Evolutionary conservation across 2,329 filamentous ascomycete species (phyloP), one percentile per base, ranked within the genome.

Genomic region (Hymenoscyphus fraxineus): DNA sequence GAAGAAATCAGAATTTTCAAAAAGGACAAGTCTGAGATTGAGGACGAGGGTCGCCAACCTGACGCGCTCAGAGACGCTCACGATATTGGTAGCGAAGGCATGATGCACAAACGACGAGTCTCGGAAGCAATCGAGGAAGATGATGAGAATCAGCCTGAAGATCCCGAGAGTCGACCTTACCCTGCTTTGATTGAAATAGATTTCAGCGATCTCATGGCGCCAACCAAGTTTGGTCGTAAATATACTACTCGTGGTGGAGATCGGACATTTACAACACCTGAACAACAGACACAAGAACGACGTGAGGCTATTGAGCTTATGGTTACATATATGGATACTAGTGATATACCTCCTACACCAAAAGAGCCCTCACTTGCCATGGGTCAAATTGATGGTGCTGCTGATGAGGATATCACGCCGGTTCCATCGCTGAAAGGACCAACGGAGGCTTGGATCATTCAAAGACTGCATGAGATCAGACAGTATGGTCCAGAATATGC

Each of bases 21-120:
- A 62, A 90, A 91, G 71, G 88, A 92, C 66, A 86, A 85, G 1
- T 83, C 84, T 1, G 47, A 35, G 35, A 35, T 35, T 10, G 90
- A 93, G 73, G 88, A 92, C 69, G 82, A 87, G 64, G 88, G 87
- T 61, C 83, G 89, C 63, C 84, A 85, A 62, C 81, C 83, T 63
- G 89, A 86, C 71, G 87, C 91, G 82, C 83, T 88, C 51, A 85
- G 86, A 59, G 89, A 93, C 75, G 88, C 88, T 3, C 84, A 84
- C 38, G 90, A 93, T 73, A 88, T 91, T 71, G 86, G 87, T 59
- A 87, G 86, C 5, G 91, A 91, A 72, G 88, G 90, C 59, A 87
- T 89, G 80, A 86, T 89, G 70, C 78, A 88, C 61, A 88, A 87
- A 71, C 81, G 82, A 67, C 79, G 82, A 57, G 78, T 81, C 7